Base-by-base conservation (phyloP, 2,329 filamentous ascomycete species). In the Ophiostoma quercus region DNA sequence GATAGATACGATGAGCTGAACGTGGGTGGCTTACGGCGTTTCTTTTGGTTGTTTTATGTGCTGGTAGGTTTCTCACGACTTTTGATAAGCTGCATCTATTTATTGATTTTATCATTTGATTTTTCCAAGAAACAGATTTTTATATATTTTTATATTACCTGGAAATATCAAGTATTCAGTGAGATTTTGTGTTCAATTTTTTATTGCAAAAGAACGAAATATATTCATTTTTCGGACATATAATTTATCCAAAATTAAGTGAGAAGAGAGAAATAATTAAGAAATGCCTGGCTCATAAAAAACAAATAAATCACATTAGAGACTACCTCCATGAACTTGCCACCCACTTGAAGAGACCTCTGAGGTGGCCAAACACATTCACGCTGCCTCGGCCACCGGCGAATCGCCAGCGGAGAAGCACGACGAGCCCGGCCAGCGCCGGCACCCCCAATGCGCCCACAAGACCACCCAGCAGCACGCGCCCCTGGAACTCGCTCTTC, bases 401-500 rank as follows among this genome's bases (percentile, higher is more conserved):
- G 32, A 70, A 62, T 47, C 66, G 72, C 12, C 72, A 68, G 19
- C 39, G 66, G 60, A 70, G 71, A 32, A 75, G 39, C 25, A 72
- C 37, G 9, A 73, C 37, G 9, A 69, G 63, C 9, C 71, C 74
- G n/a, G 71, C 70, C 14, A 75, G 7, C 3, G 73, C 16, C 1
- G 75, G 76, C 69, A 77, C 16, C 0, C 77, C 76, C 0, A 77
- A 71, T 1, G 73, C 71, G 7, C 74, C 78, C 11, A 82, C 73
- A 60, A 86, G 79, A 4, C 79, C 78, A 12, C 79, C 77, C 65
- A 85, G 79, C 41, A 93, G 79, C 5, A 90, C 78, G 72, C 80
- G 81, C 2, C 90, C 88, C 78, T 97, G 93, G 69, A 85, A 80
- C 69, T 90, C 85, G 70, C 90, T 92, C 73, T 85, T 86, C 54